These are phyloP conservation scores for Colletotrichum gloeosporioides DNA, from an alignment of 2,329 filamentous ascomycete species.

Conservation along the genomic window DNA sequence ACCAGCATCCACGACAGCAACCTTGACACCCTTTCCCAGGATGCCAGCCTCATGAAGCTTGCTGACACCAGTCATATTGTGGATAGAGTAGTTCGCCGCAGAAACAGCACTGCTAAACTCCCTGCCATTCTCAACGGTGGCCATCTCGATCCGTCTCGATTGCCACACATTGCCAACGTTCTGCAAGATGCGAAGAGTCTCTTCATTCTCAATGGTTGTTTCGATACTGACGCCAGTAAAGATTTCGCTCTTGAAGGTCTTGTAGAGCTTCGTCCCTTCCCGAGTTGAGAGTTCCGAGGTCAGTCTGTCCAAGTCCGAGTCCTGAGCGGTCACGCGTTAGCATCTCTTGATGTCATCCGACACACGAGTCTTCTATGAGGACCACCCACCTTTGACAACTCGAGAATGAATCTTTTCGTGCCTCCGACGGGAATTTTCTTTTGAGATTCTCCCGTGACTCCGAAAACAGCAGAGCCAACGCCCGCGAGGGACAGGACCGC, in stretches of 20 bases:
- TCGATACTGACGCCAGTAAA: slow-evolving; percentile 21
- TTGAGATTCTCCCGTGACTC: not conserved
- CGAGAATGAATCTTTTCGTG: slow-evolving; percentile 15
- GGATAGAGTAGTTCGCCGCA: slow-evolving; percentile 35
- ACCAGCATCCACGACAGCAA: slow-evolving; percentile 45
- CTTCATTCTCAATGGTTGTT: not conserved
- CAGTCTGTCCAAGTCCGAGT: not conserved
- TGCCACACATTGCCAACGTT: slow-evolving; percentile 18
- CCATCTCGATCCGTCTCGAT: slow-evolving; percentile 8
- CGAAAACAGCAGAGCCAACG: not conserved
- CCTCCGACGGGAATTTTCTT: not conserved
- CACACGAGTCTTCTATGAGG: accelerated
- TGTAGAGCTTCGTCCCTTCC: not conserved
- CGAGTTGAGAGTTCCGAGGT: not conserved
- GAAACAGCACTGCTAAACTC: not conserved
- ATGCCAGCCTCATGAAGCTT: slow-evolving; percentile 41
- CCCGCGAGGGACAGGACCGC: not conserved
- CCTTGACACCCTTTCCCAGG: slow-evolving; percentile 39
- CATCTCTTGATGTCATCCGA: not conserved
- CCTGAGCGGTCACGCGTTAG: not conserved
- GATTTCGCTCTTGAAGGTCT: slow-evolving; percentile 8
- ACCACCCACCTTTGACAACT: not conserved
- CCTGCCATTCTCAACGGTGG: not conserved
- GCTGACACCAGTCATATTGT: slow-evolving; percentile 44
- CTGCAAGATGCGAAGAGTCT: not conserved